Base-by-base conservation (phyloP, 2,329 filamentous ascomycete genomes). In the Colletotrichum musae region DNA sequence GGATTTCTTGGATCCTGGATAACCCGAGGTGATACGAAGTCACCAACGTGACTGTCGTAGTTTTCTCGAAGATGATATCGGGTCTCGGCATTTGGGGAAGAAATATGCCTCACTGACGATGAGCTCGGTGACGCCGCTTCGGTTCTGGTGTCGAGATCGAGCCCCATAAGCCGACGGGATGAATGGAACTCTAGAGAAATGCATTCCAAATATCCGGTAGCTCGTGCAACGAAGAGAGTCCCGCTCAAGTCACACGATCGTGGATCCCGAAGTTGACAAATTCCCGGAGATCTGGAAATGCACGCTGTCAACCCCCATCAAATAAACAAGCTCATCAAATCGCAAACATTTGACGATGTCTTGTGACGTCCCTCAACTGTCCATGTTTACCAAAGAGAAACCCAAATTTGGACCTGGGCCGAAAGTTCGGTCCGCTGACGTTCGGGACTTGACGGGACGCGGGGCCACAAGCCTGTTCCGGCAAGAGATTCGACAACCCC, bases 201-300 rank as follows among this genome's bases (percentile, higher is more conserved):
- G 28, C n/a, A 18, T 0, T 2, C 21, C 47, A 10, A 26, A 48
- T 36, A n/a, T n/a, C n/a, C n/a, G n/a, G n/a, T n/a, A n/a, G n/a
- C n/a, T n/a, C n/a, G n/a, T n/a, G n/a, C n/a, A n/a, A n/a, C n/a
- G n/a, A n/a, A n/a, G n/a, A 9, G 10, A 5, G 10, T 18, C 5
- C 5, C 16, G 16, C 32, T 28, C 5, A 47, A 60, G 47, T 60
- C 58, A 60, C n/a, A 2, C 41, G 18, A 21, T 60, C 18, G 16
- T 18, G n/a, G 24, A 26, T 13, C n/a, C 28, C 2, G 39, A 28
- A 15, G 41, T 21, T 60, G 47, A 60, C 32, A 60, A 60, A 60
- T 60, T 21, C 32, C 36, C 32, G 58, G 58, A 60, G 58, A 60
- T 60, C 32, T 60, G 58, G 47, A 43, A 28, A 52, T 60, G 58